These are phyloP conservation scores for Aethionema arabicum DNA, from an alignment of 345 rosid species.

Conservation along the genomic window DNA sequence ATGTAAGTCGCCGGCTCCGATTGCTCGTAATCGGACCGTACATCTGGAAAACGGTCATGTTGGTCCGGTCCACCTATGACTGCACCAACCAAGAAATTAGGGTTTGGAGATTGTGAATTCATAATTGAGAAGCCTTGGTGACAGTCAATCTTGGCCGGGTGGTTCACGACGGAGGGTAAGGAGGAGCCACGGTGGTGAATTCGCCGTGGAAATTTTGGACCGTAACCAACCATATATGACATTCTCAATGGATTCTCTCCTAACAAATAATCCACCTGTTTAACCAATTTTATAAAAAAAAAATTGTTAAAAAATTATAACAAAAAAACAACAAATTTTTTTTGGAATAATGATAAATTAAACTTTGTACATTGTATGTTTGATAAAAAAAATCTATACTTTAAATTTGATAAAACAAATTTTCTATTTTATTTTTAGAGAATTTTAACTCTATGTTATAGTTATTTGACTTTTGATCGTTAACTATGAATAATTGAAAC, in stretches of 20 bases:
- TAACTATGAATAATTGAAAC: too few relatives aligned
- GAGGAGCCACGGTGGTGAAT: constrained; percentile 98
- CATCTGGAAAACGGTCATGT: constrained; percentile 69
- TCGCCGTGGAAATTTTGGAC: constrained; percentile 69
- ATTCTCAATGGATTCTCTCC: constrained; percentile 85
- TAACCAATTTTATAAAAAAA: constrained; percentile 1
- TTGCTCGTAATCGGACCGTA: constrained; percentile 73
- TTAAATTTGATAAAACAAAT: too few relatives aligned
- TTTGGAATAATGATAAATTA: too few relatives aligned
- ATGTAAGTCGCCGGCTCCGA: constrained; percentile 96
- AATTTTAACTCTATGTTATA: too few relatives aligned
- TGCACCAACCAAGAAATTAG: constrained; percentile 83
- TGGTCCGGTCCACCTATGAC: constrained; percentile 88
- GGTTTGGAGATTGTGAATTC: constrained; percentile 72
- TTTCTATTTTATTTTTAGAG: too few relatives aligned
- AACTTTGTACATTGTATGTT: too few relatives aligned
- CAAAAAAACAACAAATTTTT: too few relatives aligned
- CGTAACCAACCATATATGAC: constrained; percentile 98
- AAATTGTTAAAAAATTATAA: neutral
- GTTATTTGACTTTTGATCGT: too few relatives aligned
- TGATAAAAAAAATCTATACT: too few relatives aligned
- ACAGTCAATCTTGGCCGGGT: constrained; percentile 73
- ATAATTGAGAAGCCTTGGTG: constrained; percentile 64
- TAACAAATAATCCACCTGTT: constrained; percentile 79
- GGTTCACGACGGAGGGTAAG: constrained; percentile 62